Percentiles rank a stretch among this genome's conserved stretches.
phyloP scores from a whole-genome alignment of 2,329 filamentous ascomycete species.

The Aspergillus arachidicola region DNA sequence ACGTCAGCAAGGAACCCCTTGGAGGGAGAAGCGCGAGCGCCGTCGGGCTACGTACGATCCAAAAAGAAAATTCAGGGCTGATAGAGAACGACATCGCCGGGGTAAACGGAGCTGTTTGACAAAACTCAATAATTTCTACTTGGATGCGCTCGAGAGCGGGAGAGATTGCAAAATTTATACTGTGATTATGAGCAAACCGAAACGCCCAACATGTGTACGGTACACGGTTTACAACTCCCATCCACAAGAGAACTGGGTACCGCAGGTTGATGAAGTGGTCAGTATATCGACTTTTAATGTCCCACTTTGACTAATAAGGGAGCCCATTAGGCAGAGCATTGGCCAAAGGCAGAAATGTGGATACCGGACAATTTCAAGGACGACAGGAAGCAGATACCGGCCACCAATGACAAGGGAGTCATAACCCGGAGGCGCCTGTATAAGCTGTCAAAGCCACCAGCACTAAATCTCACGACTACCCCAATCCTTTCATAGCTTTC shows the following conservation, averaged over 20 bases:
- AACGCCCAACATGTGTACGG: slow-evolving; percentile 1
- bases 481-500: neutral
- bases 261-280: slow-evolving; percentile 6
- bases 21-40: neutral
- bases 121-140: slow-evolving; percentile 9
- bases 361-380: neutral
- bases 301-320: neutral
- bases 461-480: neutral
- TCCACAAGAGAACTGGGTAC: slow-evolving; percentile 11
- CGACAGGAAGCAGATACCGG: neutral
- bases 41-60: neutral
- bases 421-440: neutral
- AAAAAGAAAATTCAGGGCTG: slow-evolving; percentile 9
- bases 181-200: slow-evolving; percentile 8
- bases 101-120: slow-evolving; percentile 5
- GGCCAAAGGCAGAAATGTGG: slow-evolving; percentile 2
- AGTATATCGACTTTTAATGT: neutral
- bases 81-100: slow-evolving; percentile 12
- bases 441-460: neutral
- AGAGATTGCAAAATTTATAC: slow-evolving; percentile 11
- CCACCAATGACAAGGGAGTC: neutral
- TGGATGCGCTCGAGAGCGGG: slow-evolving; percentile 10
- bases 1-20: neutral
- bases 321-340: neutral
- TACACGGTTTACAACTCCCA: slow-evolving; percentile 15